A percentile compares a stretch with the other conserved stretches of the same genome.
Conservation (phyloP, 805 yeast species). For the Blastobotrys muscicola region DNA sequence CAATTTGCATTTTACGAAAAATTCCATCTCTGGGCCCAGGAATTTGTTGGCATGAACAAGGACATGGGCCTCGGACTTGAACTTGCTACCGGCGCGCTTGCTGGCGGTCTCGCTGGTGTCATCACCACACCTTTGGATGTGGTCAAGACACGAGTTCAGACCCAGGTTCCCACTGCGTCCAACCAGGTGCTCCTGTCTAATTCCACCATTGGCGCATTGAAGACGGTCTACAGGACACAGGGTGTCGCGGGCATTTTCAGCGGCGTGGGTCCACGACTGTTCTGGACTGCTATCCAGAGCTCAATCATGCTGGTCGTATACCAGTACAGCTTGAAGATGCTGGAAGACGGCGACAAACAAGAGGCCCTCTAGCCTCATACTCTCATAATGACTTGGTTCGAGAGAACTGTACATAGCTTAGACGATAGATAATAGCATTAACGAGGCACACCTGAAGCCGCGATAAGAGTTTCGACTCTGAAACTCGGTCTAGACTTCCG, state of each 20-base stretch:
- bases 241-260: constrained; percentile 75
- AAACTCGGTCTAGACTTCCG: too few species aligned
- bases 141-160: constrained; percentile 87
- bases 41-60: constrained; percentile 17
- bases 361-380: neutral
- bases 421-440: too few species aligned
- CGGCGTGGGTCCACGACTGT: constrained; percentile 93
- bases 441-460: too few species aligned
- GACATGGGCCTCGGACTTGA: constrained; percentile 42
- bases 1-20: constrained; percentile 94
- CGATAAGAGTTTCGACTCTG: neutral
- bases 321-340: constrained; percentile 59
- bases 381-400: neutral
- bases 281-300: constrained; percentile 95
- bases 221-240: constrained; percentile 54
- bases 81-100: constrained; percentile 83
- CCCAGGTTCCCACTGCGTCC: constrained; percentile 39
- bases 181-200: constrained; percentile 21
- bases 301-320: constrained; percentile 86
- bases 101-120: constrained; percentile 95
- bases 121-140: constrained; percentile 91
- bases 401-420: constrained; percentile 3
- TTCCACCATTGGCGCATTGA: constrained; percentile 44
- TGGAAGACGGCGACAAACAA: constrained; percentile 28
- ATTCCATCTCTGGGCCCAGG: constrained; percentile 30